These are phyloP conservation scores for Neurospora terricola DNA, from an alignment of 495 filamentous ascomycete species.

Conservation along the genomic window DNA sequence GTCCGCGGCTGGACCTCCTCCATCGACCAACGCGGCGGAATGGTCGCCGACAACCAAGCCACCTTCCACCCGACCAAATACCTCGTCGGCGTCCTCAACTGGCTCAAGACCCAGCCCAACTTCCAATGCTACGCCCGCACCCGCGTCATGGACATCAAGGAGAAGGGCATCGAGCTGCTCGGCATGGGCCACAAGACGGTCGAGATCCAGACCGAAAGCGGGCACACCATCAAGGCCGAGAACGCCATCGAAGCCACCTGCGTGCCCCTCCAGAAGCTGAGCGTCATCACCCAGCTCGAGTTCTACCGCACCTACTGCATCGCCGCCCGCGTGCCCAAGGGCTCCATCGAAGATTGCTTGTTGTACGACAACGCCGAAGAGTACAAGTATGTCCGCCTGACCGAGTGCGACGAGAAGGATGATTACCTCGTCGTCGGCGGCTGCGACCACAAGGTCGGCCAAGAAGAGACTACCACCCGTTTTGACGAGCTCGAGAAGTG, in stretches of 20 bases:
- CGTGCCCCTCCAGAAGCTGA: conserved; percentile 46
- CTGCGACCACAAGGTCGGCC: conserved; percentile 51
- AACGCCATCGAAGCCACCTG: conserved; percentile 45
- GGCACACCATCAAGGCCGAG: conserved; percentile 36
- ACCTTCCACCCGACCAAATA: conserved; percentile 52
- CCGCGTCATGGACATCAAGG: conserved; percentile 36
- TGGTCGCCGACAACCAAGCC: conserved; percentile 39
- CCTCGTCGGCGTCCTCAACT: conserved; percentile 38
- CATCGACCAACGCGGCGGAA: conserved; percentile 39
- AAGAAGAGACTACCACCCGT: conserved; percentile 33
- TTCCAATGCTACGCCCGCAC: conserved; percentile 46
- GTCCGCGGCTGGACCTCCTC: conserved; percentile 37
- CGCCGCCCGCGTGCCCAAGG: conserved; percentile 43
- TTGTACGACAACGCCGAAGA: conserved; percentile 45
- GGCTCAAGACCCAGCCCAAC: conserved; percentile 38
- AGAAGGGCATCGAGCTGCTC: conserved; percentile 31
- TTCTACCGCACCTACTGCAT: conserved; percentile 49
- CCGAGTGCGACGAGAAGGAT: conserved; percentile 39
- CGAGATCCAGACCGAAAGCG: conserved; percentile 32
- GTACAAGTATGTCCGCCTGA: conserved; percentile 46
- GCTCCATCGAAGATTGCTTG: conserved; percentile 40
- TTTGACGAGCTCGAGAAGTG: conserved; percentile 41
- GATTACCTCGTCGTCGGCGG: conserved; percentile 51
- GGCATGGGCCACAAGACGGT: conserved; percentile 30
- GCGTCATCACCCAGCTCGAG: conserved; percentile 38